Percentiles rank a stretch among this genome's conserved stretches.
Evolutionary conservation across 1,139 yeast species (phyloP).

Genomic region (Candida glucosophila): DNA sequence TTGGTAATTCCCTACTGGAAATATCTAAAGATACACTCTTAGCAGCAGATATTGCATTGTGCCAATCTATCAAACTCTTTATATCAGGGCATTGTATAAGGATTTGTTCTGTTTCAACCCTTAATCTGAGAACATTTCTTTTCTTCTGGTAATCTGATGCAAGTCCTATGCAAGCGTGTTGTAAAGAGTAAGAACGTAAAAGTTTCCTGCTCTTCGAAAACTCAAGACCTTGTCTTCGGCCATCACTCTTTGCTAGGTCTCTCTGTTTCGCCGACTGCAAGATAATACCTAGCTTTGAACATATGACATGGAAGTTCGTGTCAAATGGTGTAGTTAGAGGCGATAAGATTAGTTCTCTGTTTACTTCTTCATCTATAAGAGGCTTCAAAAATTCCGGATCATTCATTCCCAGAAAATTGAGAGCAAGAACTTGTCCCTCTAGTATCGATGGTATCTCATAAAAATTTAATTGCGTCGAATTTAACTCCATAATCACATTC

Average conservation of each 20-base stretch:
- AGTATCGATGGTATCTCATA: conserved; percentile 34
- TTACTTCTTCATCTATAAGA: conserved; percentile 2
- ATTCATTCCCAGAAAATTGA: conserved; percentile 5
- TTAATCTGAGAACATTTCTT: conserved; percentile 47
- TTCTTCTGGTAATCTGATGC: conserved; percentile 63
- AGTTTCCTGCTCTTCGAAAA: conserved; percentile 15
- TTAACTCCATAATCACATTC: conserved; percentile 52
- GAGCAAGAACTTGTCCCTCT: conserved; percentile 20
- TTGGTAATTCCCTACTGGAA: conserved; percentile 50
- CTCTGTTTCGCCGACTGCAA: too few relatives aligned
- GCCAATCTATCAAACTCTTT: conserved; percentile 60
- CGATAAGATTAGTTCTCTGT: conserved; percentile 11
- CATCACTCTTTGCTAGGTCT: conserved; percentile 2
- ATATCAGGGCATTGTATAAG: conserved; percentile 46
- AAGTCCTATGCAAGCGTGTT: conserved; percentile 59
- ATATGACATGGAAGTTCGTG: conserved; percentile 25
- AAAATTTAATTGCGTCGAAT: conserved; percentile 67
- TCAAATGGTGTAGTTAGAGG: conserved; percentile 27
- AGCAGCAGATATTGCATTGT: conserved; percentile 49
- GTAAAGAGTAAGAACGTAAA: conserved; percentile 54
- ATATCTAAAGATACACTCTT: conserved; percentile 60
- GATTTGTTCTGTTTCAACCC: conserved; percentile 65
- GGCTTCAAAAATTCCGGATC: conserved; percentile 3
- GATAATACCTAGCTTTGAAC: conserved; percentile 18
- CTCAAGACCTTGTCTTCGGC: too few relatives aligned